These are phyloP conservation scores for Gymnopus androsaceus DNA, from an alignment of 1,284 basidiomycete species.

Conservation along the genomic window DNA sequence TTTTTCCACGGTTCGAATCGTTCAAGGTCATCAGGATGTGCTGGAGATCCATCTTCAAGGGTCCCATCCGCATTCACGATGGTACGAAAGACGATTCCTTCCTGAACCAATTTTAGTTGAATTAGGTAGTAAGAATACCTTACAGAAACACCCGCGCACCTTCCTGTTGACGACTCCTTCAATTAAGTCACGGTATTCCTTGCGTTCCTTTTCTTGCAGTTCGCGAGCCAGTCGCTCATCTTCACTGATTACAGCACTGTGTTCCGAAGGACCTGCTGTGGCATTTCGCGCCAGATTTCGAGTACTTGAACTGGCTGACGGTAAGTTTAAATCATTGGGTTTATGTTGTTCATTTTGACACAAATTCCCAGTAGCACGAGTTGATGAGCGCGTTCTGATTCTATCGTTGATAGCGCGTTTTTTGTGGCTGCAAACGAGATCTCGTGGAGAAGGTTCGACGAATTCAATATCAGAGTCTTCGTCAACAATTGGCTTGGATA, in stretches of 20 bases:
- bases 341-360: too few species aligned
- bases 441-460: not conserved
- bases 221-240: conserved; percentile 12
- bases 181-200: conserved; percentile 11
- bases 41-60: too few species aligned
- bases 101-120: conserved; percentile 6
- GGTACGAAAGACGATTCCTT: conserved; percentile 19
- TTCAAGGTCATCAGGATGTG: conserved; percentile 18
- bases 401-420: too few species aligned
- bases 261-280: not conserved
- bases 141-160: not conserved
- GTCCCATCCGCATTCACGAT: conserved; percentile 11
- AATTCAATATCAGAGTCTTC: not conserved
- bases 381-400: too few species aligned
- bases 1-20: conserved; percentile 17
- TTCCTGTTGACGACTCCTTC: conserved; percentile 6
- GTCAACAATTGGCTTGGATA: too few species aligned
- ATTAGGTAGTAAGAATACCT: not conserved
- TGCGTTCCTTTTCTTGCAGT: conserved; percentile 15
- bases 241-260: not conserved
- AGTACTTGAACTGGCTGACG: not conserved
- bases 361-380: too few species aligned
- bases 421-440: too few species aligned
- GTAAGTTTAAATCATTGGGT: too few species aligned
- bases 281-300: not conserved